These are phyloP conservation scores for Blastomyces gilchristii DNA, from an alignment of 2,329 filamentous ascomycete genomes.

Conservation along the genomic window DNA sequence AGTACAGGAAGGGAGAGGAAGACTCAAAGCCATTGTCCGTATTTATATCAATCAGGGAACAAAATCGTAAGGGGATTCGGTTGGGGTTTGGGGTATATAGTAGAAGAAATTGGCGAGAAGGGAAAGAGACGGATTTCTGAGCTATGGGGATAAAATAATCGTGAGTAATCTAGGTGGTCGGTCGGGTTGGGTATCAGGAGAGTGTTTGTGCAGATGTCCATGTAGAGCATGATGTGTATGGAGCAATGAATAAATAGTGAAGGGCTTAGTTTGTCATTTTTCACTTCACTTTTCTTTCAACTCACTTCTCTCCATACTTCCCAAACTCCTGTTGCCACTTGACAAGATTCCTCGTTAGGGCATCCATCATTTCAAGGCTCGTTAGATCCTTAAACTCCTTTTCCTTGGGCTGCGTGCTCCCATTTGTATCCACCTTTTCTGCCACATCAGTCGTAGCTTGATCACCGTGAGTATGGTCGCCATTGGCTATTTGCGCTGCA, in stretches of 20 bases:
- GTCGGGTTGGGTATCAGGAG: background rate
- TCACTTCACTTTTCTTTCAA: conserved; percentile 11
- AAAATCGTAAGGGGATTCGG: background rate
- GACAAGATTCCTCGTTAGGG: conserved; percentile 66
- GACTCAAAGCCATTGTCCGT: background rate
- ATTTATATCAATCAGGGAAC: background rate
- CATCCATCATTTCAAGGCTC: conserved; percentile 85
- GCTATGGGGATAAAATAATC: background rate
- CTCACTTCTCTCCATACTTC: conserved; percentile 41
- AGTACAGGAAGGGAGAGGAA: background rate
- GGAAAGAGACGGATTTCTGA: background rate
- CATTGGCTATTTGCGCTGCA: conserved; percentile 21
- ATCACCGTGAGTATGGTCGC: conserved; percentile 9
- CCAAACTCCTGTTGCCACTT: conserved; percentile 72
- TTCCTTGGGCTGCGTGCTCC: conserved; percentile 23
- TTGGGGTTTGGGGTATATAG: background rate
- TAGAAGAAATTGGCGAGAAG: background rate
- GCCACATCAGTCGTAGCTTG: conserved; percentile 13
- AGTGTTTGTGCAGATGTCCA: background rate
- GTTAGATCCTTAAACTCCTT: conserved; percentile 62
- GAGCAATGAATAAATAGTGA: background rate
- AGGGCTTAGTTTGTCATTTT: background rate
- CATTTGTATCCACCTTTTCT: conserved; percentile 21
- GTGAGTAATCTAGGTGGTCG: too few relatives aligned
- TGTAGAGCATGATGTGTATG: background rate